Conservation (phyloP, 345 rosid species). For the Adansonia digitata region DNA sequence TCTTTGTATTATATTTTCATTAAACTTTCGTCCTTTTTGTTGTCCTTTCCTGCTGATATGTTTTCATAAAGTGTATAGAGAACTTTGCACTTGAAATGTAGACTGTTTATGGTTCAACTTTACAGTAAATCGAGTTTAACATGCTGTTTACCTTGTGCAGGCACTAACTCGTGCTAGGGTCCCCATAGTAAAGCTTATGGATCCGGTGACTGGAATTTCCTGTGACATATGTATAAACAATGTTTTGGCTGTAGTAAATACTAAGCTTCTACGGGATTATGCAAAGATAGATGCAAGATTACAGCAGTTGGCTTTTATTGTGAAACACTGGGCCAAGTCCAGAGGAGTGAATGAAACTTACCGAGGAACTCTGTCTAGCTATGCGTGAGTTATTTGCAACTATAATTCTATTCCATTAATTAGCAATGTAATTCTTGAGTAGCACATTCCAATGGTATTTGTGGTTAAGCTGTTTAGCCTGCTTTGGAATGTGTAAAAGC, state of each 20-base stretch:
- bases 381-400: conserved; percentile 65
- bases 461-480: not conserved
- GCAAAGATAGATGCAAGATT: conserved; percentile 73
- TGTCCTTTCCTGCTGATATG: not conserved
- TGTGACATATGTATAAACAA: conserved; percentile 96
- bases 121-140: not conserved
- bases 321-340: conserved; percentile 97
- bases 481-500: not conserved
- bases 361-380: conserved; percentile 96
- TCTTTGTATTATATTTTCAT: not conserved
- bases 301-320: conserved; percentile 78
- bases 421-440: not conserved
- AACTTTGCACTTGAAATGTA: not conserved
- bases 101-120: not conserved
- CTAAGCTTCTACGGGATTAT: conserved; percentile 89
- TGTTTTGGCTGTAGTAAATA: conserved; percentile 89
- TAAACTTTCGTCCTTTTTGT: not conserved
- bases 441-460: not conserved
- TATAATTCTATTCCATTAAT: conserved; percentile 10
- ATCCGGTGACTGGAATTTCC: conserved; percentile 86
- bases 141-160: conserved; percentile 26
- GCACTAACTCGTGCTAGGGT: conserved; percentile 93
- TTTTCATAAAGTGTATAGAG: not conserved
- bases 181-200: conserved; percentile 96
- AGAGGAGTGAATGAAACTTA: conserved; percentile 93